These are phyloP conservation scores for Strobilomyces echinocephalus DNA, from an alignment of 768 basidiomycete genomes.

Conservation along the genomic window DNA sequence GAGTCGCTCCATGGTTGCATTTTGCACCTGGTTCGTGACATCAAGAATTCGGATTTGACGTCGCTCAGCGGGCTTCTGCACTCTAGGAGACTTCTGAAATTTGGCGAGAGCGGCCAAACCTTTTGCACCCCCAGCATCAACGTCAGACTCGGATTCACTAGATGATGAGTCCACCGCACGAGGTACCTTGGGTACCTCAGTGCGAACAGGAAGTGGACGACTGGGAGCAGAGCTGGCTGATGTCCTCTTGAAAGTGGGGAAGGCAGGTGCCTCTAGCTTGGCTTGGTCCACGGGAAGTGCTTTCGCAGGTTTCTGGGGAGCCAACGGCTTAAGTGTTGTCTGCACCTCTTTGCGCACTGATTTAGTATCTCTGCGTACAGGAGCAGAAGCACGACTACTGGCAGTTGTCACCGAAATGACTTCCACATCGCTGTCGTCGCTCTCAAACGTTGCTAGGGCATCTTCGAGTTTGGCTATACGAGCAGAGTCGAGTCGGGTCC, in stretches of 20 bases:
- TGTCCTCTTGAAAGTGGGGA: slow-evolving; percentile 43
- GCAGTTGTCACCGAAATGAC: slow-evolving; percentile 40
- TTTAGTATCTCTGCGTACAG: slow-evolving; percentile 12
- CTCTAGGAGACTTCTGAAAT: slow-evolving; percentile 56
- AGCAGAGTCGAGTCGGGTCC: slow-evolving; percentile 49
- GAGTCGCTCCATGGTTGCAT: slow-evolving; percentile 46
- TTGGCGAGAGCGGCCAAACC: slow-evolving; percentile 52
- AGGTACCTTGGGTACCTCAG: slow-evolving; percentile 5
- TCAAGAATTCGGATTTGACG: slow-evolving; percentile 64
- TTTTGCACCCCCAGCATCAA: slow-evolving; percentile 38
- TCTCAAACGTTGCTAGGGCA: slow-evolving; percentile 59
- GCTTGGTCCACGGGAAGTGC: slow-evolving; percentile 21
- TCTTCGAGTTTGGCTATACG: slow-evolving; percentile 65
- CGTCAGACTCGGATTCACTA: slow-evolving; percentile 45
- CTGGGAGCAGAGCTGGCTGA: slow-evolving; percentile 30
- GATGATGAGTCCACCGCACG: slow-evolving; percentile 32
- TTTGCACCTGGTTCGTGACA: slow-evolving; percentile 39
- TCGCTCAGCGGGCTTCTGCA: slow-evolving; percentile 53
- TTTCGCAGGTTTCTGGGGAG: slow-evolving; percentile 15
- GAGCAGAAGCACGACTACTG: slow-evolving; percentile 9
- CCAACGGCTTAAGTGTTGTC: slow-evolving; percentile 14
- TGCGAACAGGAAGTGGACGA: slow-evolving; percentile 22
- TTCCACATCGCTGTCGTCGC: slow-evolving; percentile 57
- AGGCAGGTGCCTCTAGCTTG: slow-evolving; percentile 34
- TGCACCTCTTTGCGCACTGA: slow-evolving; percentile 18